Evolutionary conservation across 1,139 yeast genomes (phyloP).

Genomic region (Zygosaccharomyces pseudobailii): DNA sequence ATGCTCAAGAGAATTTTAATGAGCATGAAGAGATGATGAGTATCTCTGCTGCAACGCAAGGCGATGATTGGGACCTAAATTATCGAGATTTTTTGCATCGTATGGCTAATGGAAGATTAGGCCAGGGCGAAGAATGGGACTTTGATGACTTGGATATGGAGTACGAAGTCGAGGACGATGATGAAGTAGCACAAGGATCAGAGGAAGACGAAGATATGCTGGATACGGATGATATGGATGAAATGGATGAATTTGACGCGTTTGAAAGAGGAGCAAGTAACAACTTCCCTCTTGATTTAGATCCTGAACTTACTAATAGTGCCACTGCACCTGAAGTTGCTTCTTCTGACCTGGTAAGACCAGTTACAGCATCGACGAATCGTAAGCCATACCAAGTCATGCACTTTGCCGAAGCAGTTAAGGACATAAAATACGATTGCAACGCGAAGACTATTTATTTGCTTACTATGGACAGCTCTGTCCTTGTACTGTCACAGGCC

Average conservation of each 20-base stretch:
- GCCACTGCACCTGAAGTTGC: neutral
- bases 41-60: neutral
- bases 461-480: constrained; percentile 12
- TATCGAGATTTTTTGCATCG: constrained; percentile 3
- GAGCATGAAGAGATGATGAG: neutral
- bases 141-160: constrained; percentile 2
- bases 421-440: constrained; percentile 7
- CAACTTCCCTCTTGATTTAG: neutral
- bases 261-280: constrained; percentile 4
- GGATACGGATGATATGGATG: constrained; percentile 11
- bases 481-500: constrained; percentile 3
- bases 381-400: constrained; percentile 7
- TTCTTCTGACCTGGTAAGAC: neutral
- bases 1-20: neutral
- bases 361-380: neutral
- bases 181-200: constrained; percentile 1
- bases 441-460: constrained; percentile 6
- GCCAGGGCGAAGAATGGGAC: constrained; percentile 1
- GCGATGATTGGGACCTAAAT: neutral
- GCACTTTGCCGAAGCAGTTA: constrained; percentile 5
- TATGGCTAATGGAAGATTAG: constrained; percentile 1
- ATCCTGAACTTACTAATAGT: neutral
- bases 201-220: constrained; percentile 1
- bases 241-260: constrained; percentile 12
- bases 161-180: constrained; percentile 1